Conservation (phyloP, 495 filamentous ascomycete genomes). For the Neurospora cerealis region DNA sequence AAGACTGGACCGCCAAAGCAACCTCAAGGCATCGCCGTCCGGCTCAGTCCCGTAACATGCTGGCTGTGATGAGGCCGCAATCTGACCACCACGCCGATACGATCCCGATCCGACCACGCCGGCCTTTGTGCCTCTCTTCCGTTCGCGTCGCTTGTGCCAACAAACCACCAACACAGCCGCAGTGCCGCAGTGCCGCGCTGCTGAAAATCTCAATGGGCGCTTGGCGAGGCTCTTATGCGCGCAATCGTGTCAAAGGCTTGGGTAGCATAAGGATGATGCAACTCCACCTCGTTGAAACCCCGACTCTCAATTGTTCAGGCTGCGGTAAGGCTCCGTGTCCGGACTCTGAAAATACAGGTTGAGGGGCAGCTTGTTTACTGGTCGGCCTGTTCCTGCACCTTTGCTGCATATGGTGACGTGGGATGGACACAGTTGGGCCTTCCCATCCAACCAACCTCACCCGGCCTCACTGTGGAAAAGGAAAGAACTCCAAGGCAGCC, state of each 20-base stretch:
- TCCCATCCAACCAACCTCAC: neutral
- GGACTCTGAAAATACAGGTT: neutral
- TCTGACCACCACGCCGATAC: neutral
- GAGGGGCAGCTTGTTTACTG: neutral
- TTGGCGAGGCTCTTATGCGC: neutral
- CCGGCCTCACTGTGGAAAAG: neutral
- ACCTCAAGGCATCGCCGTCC: neutral
- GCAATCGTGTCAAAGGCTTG: neutral
- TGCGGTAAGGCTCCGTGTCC: neutral
- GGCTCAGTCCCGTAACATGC: neutral
- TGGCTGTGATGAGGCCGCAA: neutral
- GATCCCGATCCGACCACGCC: neutral
- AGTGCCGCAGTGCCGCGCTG: neutral
- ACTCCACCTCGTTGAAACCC: neutral
- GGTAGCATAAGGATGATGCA: neutral
- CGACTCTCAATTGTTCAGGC: neutral
- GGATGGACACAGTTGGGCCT: neutral
- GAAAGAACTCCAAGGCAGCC: neutral
- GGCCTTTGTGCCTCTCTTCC: neutral
- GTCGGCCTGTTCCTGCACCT: neutral
- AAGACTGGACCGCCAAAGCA: neutral
- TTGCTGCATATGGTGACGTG: neutral
- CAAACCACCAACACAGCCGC: neutral
- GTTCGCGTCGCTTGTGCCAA: neutral
- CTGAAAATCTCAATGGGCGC: neutral